These are phyloP conservation scores for Auriscalpium microsporum DNA, from an alignment of 768 basidiomycete genomes.

Conservation along the genomic window DNA sequence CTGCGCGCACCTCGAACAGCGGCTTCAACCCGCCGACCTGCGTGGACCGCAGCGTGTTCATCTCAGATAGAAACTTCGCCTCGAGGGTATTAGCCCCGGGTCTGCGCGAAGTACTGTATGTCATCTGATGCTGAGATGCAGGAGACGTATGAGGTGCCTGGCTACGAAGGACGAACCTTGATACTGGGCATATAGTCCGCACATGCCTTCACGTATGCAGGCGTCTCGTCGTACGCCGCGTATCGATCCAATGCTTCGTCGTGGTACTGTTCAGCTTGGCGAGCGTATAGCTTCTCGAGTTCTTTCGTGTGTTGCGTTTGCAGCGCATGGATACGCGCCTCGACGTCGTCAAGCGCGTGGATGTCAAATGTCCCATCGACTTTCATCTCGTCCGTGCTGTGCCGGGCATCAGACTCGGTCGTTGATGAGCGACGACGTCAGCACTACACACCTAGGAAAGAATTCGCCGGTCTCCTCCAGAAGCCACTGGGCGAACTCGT, in stretches of 20 bases:
- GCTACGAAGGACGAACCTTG: conserved; percentile 2
- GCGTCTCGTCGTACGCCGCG: conserved; percentile 10
- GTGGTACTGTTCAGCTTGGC: conserved; percentile 24
- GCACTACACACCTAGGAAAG: conserved; percentile 14
- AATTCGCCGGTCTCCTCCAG: conserved; percentile 11
- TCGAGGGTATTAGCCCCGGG: not conserved
- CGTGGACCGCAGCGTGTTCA: not conserved
- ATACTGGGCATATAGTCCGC: not conserved
- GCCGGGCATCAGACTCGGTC: not conserved
- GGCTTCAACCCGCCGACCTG: conserved; percentile 6
- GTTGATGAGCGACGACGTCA: not conserved
- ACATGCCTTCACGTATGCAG: not conserved
- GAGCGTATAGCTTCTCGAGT: conserved; percentile 22
- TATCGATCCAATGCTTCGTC: conserved; percentile 26
- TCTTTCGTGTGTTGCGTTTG: conserved; percentile 23
- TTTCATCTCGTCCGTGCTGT: conserved; percentile 2
- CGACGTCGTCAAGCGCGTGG: conserved; percentile 22
- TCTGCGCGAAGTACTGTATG: no score
- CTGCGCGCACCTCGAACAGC: not conserved
- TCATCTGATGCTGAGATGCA: no score
- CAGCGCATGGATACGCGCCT: conserved; percentile 23
- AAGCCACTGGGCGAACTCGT: conserved; percentile 12
- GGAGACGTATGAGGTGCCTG: not conserved
- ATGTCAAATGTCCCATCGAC: not conserved
- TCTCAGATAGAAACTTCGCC: not conserved